Evolutionary conservation across 345 rosid genomes (phyloP), one percentile per base, ranked within the genome.

Genomic region (Physaria fendleri): DNA sequence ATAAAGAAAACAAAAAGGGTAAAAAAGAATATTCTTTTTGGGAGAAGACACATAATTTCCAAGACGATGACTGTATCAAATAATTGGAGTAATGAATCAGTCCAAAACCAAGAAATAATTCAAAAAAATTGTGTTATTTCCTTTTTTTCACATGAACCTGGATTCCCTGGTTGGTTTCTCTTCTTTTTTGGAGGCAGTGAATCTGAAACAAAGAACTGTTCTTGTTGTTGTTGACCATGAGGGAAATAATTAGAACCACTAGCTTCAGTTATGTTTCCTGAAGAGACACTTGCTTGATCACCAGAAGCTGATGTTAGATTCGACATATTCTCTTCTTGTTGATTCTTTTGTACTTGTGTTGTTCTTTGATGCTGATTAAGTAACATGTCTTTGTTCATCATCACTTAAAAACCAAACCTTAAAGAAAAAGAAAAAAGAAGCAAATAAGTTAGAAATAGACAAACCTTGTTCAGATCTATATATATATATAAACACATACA

Each of bases 161-260:
- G 98, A 57, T 88, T 92, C 27, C 96, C 98, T 10, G 98, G 95
- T 49, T 79, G 76, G 74, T 85, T 92, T 65, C 98, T 77, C 66
- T 78, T 92, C 75, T 72, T 88, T 76, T 88, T 92, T 6, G 49
- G 58, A 6, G 83, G 78, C 5, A 64, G 65, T 0, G 83, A 79
- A 35, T 72, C 79, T 29, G 79, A 56, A 72, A 76, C 74, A 63
- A 79, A 73, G 48, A 76, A 73, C 49, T 76, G 77, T 30, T 70
- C 32, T 40, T 80, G 80, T 16, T 80, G 79, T 18, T 74, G 77
- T 64, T 68, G 67, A 20, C 28, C 56, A 37, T 68, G 64, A 51
- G 54, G 32, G 29, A 58, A 70, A 46, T 62, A 72, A 49, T 71
- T 69, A 47, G 50, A 78, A 16, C 74, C 74, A 70, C 69, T 63